Conservation (phyloP, 176 grass and related monocot genomes). For the Cenchrus americanus region DNA sequence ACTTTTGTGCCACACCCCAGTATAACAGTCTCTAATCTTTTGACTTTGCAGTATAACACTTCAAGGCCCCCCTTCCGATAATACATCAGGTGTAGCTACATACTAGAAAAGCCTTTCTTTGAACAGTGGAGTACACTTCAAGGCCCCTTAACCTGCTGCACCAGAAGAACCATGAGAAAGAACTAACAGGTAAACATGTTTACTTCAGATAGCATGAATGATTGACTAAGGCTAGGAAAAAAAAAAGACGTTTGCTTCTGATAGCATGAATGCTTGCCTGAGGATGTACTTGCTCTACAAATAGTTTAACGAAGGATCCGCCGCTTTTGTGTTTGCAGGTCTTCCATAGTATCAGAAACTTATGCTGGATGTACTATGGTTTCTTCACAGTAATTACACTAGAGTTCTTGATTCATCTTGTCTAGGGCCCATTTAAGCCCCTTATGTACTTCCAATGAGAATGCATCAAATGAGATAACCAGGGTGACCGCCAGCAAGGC, state of each 20-base stretch:
- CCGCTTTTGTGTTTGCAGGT: slow-evolving; percentile 16
- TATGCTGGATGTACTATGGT: background rate
- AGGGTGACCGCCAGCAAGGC: background rate
- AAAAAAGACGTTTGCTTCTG: background rate
- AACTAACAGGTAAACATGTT: background rate
- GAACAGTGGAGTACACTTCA: background rate
- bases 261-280: slow-evolving; percentile 43
- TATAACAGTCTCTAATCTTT: too few species aligned
- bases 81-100: background rate
- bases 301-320: slow-evolving; percentile 12
- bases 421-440: background rate
- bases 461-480: background rate
- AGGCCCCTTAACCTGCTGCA: slow-evolving; percentile 35
- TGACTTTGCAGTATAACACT: too few species aligned
- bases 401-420: background rate
- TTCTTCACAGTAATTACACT: background rate
- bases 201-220: slow-evolving; percentile 23
- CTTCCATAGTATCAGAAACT: background rate
- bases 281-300: slow-evolving; percentile 11
- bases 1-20: too few species aligned
- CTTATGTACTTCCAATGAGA: background rate
- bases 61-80: too few species aligned
- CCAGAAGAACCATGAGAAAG: slow-evolving; percentile 29
- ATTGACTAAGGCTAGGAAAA: slow-evolving; percentile 27
- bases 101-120: slow-evolving; percentile 18